Conservation (phyloP, 305 asterid species). For the Rubia balearica region DNA sequence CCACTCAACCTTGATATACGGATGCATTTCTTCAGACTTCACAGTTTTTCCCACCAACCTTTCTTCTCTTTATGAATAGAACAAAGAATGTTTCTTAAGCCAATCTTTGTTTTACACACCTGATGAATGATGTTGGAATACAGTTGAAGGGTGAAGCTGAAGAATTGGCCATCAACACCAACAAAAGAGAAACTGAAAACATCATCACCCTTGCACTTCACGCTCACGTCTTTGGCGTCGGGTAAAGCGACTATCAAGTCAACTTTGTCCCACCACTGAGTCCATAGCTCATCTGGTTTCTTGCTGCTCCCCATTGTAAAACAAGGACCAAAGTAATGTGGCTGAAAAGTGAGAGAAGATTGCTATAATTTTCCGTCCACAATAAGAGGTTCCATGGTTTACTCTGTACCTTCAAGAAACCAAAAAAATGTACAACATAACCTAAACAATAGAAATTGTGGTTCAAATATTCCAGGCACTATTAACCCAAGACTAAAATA, state of each 20-base stretch:
- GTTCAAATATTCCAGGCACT: too few relatives aligned
- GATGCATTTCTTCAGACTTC: too few relatives aligned
- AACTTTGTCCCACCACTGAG: constrained; percentile 78
- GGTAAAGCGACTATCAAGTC: constrained; percentile 72
- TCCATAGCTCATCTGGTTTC: constrained; percentile 91
- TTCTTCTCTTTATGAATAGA: constrained; percentile 56
- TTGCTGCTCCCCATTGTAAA: constrained; percentile 34
- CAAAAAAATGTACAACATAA: too few relatives aligned
- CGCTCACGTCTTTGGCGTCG: constrained; percentile 67
- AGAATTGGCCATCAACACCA: constrained; percentile 48
- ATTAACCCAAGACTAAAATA: too few relatives aligned
- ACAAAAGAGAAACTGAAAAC: constrained; percentile 59
- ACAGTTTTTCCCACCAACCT: too few relatives aligned
- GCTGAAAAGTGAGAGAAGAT: not conserved
- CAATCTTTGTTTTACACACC: constrained; percentile 72
- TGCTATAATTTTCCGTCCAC: not conserved
- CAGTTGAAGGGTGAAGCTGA: constrained; percentile 53
- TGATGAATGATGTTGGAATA: constrained; percentile 60
- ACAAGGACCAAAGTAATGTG: not conserved
- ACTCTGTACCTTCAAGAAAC: too few relatives aligned
- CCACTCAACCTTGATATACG: too few relatives aligned
- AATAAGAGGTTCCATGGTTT: not conserved
- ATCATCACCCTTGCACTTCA: constrained; percentile 57
- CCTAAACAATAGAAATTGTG: too few relatives aligned
- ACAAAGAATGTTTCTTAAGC: constrained; percentile 70